phyloP scores from a whole-genome alignment of 306 rosid species.

The Glycine tomentella region DNA sequence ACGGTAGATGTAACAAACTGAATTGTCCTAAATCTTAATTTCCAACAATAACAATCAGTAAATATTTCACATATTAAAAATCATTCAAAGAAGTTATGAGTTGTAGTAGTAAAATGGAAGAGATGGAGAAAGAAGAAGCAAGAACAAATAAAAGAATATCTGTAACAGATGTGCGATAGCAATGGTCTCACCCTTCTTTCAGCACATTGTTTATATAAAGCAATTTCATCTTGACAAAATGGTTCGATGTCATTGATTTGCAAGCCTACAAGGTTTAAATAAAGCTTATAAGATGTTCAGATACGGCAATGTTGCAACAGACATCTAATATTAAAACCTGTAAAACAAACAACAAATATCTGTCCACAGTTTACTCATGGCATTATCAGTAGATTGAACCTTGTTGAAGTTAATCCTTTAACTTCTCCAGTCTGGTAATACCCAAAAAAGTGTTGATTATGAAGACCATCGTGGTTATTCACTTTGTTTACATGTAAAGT shows the following conservation, averaged over 20 bases:
- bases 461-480: background rate
- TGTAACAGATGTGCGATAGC: background rate
- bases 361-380: background rate
- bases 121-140: conserved; percentile 6
- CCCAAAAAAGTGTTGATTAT: conserved; percentile 3
- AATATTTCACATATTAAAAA: conserved; percentile 13
- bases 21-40: conserved; percentile 3
- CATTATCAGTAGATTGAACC: conserved; percentile 34
- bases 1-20: conserved; percentile 30
- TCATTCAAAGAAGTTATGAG: conserved; percentile 15
- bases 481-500: background rate
- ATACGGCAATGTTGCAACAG: conserved; percentile 1
- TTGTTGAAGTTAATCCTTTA: conserved; percentile 21
- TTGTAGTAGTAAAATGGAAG: conserved; percentile 32
- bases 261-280: conserved; percentile 67
- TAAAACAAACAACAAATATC: conserved; percentile 8
- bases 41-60: conserved; percentile 19
- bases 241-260: conserved; percentile 97
- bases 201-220: conserved; percentile 75
- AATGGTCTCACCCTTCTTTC: conserved; percentile 77
- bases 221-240: conserved; percentile 95
- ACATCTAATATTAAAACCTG: conserved; percentile 25
- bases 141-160: conserved; percentile 13
- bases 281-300: conserved; percentile 28
- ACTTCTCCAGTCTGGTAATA: conserved; percentile 21